phyloP scores from a whole-genome alignment of 163 green algal species.

The Trebouxia gelatinosa region DNA sequence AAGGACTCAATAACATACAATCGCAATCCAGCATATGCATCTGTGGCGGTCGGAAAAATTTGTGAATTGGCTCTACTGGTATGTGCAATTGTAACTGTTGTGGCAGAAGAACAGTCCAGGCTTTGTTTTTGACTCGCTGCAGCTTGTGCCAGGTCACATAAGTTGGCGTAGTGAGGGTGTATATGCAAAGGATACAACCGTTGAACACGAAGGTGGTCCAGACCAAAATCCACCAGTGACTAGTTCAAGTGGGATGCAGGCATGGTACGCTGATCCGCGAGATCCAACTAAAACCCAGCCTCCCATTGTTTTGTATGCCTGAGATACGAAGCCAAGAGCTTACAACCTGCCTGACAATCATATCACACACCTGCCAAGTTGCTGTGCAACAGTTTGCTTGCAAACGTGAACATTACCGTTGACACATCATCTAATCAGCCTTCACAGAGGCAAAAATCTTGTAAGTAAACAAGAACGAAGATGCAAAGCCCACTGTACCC shows the following conservation, averaged over 20 bases:
- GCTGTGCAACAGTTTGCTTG: background rate
- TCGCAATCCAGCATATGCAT: background rate
- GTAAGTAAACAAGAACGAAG: constrained; percentile 60
- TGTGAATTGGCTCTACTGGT: no score
- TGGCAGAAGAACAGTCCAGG: no score
- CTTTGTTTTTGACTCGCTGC: no score
- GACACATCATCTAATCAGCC: constrained; percentile 39
- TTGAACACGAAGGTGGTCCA: no score
- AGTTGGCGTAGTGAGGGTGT: no score
- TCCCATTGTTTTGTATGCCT: background rate
- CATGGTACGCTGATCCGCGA: no score
- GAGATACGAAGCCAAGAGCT: background rate
- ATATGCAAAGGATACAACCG: no score
- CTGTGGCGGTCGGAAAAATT: background rate
- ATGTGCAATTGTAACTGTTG: no score
- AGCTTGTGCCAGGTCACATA: no score
- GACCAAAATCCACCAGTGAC: no score
- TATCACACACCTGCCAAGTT: background rate
- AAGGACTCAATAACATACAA: background rate
- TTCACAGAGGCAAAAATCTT: constrained; percentile 60
- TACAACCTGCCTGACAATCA: background rate
- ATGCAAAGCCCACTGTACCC: constrained; percentile 74
- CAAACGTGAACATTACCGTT: background rate
- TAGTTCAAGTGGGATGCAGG: no score
- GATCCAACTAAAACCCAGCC: no score